These are phyloP conservation scores for Fusarium tuaranense DNA, from an alignment of 2,329 filamentous ascomycete genomes.

Conservation along the genomic window DNA sequence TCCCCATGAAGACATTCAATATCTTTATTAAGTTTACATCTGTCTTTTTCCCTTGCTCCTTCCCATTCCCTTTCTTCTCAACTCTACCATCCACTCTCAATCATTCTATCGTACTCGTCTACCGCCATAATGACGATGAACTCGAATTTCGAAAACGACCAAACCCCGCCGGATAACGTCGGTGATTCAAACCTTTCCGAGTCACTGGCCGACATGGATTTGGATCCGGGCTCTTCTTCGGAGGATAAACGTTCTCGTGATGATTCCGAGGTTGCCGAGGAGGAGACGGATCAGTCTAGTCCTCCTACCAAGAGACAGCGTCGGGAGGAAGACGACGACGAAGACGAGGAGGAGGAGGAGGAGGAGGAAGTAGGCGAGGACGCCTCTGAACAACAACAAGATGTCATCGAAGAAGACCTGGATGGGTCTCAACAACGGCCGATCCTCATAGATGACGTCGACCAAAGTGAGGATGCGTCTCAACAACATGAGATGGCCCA, in stretches of 20 bases:
- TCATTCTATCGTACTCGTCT: background rate
- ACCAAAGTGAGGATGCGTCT: background rate
- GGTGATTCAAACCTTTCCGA: background rate
- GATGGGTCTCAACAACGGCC: background rate
- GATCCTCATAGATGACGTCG: background rate
- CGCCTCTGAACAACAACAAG: background rate
- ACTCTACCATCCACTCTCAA: too few species aligned
- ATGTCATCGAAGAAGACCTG: background rate
- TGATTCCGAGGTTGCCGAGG: background rate
- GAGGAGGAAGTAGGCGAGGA: background rate
- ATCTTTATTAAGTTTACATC: background rate
- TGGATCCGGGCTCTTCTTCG: background rate
- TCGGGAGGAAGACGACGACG: background rate
- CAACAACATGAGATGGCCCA: background rate
- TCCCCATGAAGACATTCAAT: background rate
- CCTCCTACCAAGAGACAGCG: background rate
- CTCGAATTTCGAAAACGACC: background rate
- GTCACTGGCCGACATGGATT: background rate
- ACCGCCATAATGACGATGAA: background rate
- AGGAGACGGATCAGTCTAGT: background rate
- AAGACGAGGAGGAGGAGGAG: background rate
- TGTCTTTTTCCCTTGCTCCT: background rate
- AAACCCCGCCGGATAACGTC: background rate
- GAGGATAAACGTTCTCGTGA: background rate
- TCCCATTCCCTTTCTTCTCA: background rate